These are phyloP conservation scores for Aspergillus fructus DNA, from an alignment of 2,329 filamentous ascomycete species.

Conservation along the genomic window DNA sequence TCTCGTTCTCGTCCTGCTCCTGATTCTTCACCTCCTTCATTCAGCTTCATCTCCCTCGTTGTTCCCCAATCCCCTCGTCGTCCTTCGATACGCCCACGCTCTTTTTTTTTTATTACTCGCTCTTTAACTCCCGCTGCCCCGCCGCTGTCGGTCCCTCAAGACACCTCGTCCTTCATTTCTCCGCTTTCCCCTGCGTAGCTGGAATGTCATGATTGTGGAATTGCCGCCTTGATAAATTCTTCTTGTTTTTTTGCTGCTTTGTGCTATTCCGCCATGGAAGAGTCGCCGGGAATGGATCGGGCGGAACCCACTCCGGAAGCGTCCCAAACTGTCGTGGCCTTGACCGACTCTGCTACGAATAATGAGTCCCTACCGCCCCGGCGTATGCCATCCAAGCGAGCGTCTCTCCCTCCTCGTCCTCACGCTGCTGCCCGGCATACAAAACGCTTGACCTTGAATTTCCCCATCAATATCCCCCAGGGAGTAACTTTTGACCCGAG, in stretches of 20 bases:
- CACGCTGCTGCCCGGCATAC: constrained; percentile 39
- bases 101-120: not conserved
- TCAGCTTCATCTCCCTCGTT: not conserved
- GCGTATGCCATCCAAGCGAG: constrained; percentile 22
- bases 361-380: constrained; percentile 12
- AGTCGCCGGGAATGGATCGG: constrained; percentile 31
- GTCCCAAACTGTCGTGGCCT: constrained; percentile 23
- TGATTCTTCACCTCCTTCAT: not conserved
- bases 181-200: not conserved
- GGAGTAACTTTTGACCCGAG: constrained; percentile 22
- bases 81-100: constrained; percentile 1
- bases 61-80: constrained; percentile 1
- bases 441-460: constrained; percentile 49
- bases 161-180: constrained; percentile 6
- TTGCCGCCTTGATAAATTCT: constrained; percentile 4
- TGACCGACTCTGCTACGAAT: not conserved
- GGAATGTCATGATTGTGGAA: constrained; percentile 17
- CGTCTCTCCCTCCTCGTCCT: constrained; percentile 35
- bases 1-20: constrained; percentile 7
- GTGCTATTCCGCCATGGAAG: constrained; percentile 31
- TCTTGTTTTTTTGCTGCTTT: not conserved
- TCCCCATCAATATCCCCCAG: constrained; percentile 44
- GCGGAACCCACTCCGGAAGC: constrained; percentile 29
- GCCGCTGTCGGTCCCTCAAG: not conserved
- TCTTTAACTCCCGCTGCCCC: not conserved